Evolutionary conservation across 495 filamentous ascomycete species (phyloP), one percentile per base, ranked within the genome.

Genomic region (Hypoxylon fragiforme): DNA sequence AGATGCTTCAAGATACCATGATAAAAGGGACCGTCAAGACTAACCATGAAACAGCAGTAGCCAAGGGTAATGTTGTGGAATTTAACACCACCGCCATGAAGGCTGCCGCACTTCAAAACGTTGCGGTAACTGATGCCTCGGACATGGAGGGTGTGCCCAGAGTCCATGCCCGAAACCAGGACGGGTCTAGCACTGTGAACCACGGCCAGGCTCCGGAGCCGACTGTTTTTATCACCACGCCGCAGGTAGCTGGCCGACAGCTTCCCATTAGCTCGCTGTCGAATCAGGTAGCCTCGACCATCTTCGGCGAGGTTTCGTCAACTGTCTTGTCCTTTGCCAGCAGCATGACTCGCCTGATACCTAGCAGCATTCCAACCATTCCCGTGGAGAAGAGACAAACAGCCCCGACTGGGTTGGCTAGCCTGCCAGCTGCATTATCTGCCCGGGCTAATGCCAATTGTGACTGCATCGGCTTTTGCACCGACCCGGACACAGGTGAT

Each of bases 401-500:
- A 4, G 24, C 24, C 24, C 24, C 24, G 24, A 28, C 24, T 28
- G 24, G 9, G 24, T 28, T n/a, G n/a, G n/a, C n/a, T n/a, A n/a
- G n/a, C n/a, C n/a, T n/a, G n/a, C n/a, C n/a, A n/a, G n/a, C n/a
- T n/a, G n/a, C n/a, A n/a, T n/a, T n/a, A n/a, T n/a, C n/a, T n/a
- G n/a, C n/a, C n/a, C n/a, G n/a, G n/a, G n/a, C n/a, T n/a, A n/a
- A n/a, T n/a, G n/a, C n/a, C n/a, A 3, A 15, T 37, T 61, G 57
- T 13, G 44, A 61, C 22, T 61, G 57, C 13, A 55, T 55, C 22
- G 16, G 22, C 14, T 3, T 7, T 1, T 61, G 57, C 26, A 16
- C 45, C 1, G 14, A 34, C 4, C 31, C 31, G 7, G 31, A 34
- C 12, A 34, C 14, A 5, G 24, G 24, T 9, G 34, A 18, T 6